Evolutionary conservation across 148 eudicot species (phyloP).

Genomic region (Euryodendron excelsum): DNA sequence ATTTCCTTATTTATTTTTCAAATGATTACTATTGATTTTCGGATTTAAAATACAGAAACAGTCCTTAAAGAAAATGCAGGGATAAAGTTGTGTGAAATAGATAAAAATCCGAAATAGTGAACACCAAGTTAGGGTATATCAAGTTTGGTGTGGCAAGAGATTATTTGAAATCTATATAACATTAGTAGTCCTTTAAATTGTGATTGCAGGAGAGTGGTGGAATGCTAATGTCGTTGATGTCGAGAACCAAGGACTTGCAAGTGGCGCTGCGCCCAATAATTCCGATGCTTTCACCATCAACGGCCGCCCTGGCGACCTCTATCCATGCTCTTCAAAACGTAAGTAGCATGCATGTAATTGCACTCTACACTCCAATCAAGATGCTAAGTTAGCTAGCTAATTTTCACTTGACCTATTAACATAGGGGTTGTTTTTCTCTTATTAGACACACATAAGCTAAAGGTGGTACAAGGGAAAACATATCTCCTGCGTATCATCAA

Average conservation of each 20-base stretch:
- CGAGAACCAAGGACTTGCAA: slow-evolving; percentile 29
- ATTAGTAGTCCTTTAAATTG: background rate
- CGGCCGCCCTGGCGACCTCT: slow-evolving; percentile 64
- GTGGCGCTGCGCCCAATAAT: slow-evolving; percentile 45
- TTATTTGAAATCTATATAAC: background rate
- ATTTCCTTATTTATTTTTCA: no score
- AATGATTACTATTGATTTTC: no score
- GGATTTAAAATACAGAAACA: no score
- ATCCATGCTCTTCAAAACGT: slow-evolving; percentile 54
- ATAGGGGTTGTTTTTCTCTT: background rate
- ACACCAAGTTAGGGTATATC: background rate
- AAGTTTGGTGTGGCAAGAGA: background rate
- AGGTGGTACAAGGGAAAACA: slow-evolving; percentile 51
- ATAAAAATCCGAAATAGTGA: background rate
- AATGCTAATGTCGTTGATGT: slow-evolving; percentile 54
- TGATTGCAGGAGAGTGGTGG: slow-evolving; percentile 78
- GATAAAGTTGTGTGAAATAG: background rate
- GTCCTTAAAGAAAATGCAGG: no score
- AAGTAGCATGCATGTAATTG: slow-evolving; percentile 6
- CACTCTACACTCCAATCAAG: background rate
- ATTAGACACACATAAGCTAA: slow-evolving; percentile 39
- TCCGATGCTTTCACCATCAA: slow-evolving; percentile 67
- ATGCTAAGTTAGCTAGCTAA: background rate
- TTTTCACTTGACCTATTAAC: background rate
- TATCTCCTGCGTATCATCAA: slow-evolving; percentile 73